Conservation (phyloP, 805 yeast genomes). For the Candida chilensis region DNA sequence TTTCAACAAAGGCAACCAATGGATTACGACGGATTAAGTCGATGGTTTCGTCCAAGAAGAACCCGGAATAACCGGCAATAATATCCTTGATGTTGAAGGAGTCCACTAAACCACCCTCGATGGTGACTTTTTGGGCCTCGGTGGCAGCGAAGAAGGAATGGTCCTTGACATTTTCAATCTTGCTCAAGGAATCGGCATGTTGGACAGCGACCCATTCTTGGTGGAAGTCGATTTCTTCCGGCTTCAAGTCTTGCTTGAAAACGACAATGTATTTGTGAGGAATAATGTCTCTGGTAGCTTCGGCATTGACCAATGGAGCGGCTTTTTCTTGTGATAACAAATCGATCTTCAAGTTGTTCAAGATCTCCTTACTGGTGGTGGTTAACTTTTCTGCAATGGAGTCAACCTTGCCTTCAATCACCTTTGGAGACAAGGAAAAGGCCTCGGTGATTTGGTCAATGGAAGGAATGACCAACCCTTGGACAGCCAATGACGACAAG, state of each 20-base stretch:
- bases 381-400: neutral
- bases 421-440: constrained; percentile 10
- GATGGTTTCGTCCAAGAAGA: constrained; percentile 66
- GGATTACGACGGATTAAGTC: constrained; percentile 64
- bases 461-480: constrained; percentile 29
- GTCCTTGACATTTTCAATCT: constrained; percentile 17
- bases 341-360: constrained; percentile 4
- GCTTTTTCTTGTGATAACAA: constrained; percentile 8
- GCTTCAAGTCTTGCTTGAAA: constrained; percentile 55
- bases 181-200: constrained; percentile 34
- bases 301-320: constrained; percentile 40
- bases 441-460: constrained; percentile 24
- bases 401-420: constrained; percentile 1
- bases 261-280: constrained; percentile 81
- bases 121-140: constrained; percentile 9
- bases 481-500: constrained; percentile 27
- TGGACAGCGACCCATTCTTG: constrained; percentile 51
- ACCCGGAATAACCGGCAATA: constrained; percentile 78
- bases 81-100: constrained; percentile 47
- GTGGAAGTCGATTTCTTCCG: constrained; percentile 54
- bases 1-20: constrained; percentile 60
- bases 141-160: constrained; percentile 26
- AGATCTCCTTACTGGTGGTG: neutral
- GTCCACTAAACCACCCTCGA: constrained; percentile 49
- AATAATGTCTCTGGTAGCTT: constrained; percentile 37